These are phyloP conservation scores for Tetrapisispora namnaoensis DNA, from an alignment of 805 yeast species.

Conservation along the genomic window DNA sequence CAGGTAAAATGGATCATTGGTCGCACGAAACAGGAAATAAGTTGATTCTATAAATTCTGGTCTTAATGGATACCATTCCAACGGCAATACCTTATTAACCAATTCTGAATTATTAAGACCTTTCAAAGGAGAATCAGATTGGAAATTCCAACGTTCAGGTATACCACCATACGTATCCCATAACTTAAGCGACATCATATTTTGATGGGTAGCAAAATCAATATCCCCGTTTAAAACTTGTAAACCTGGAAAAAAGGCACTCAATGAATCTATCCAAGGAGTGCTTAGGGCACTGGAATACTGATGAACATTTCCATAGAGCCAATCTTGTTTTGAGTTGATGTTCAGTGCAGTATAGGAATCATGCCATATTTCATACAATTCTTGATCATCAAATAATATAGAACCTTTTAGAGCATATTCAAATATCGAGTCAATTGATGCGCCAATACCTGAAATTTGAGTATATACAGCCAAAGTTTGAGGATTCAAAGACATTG, in stretches of 20 bases:
- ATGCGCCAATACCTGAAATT: slow-evolving; percentile 79
- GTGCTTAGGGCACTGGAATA: slow-evolving; percentile 40
- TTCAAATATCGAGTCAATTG: slow-evolving; percentile 84
- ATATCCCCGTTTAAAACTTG: slow-evolving; percentile 72
- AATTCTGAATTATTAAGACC: neutral
- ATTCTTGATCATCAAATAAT: slow-evolving; percentile 52
- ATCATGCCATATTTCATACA: slow-evolving; percentile 45
- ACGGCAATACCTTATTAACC: slow-evolving; percentile 14
- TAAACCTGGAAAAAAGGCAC: slow-evolving; percentile 85
- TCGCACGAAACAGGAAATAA: slow-evolving; percentile 72
- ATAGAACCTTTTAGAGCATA: slow-evolving; percentile 73
- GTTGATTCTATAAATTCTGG: slow-evolving; percentile 91
- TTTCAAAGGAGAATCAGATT: neutral
- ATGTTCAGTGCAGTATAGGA: slow-evolving; percentile 50
- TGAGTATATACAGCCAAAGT: slow-evolving; percentile 46
- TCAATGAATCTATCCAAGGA: slow-evolving; percentile 74
- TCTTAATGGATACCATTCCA: slow-evolving; percentile 88
- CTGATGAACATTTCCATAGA: slow-evolving; percentile 47
- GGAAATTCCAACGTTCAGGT: slow-evolving; percentile 78
- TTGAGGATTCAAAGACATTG: slow-evolving; percentile 64
- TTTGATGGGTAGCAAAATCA: slow-evolving; percentile 50
- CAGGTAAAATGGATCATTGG: slow-evolving; percentile 74
- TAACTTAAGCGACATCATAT: slow-evolving; percentile 55
- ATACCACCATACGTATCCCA: slow-evolving; percentile 75
- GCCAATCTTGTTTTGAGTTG: slow-evolving; percentile 43